Conservation (phyloP, 2,329 filamentous ascomycete genomes). For the Metarhizium rileyi region DNA sequence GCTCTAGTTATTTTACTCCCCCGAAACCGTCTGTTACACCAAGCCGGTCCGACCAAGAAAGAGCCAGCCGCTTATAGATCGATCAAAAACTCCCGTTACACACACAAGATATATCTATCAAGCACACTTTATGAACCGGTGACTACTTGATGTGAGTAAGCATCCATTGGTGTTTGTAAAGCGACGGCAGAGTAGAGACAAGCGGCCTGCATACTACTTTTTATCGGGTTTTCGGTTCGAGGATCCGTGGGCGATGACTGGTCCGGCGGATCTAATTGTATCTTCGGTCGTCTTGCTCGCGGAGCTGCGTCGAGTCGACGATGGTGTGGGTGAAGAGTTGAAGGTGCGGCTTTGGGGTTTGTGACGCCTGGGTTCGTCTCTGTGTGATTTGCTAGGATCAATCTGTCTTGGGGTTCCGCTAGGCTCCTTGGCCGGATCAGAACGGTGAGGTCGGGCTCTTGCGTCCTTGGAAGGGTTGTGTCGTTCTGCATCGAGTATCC, state of each 20-base stretch:
- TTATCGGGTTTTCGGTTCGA: constrained; percentile 1
- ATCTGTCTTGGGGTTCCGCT: background rate
- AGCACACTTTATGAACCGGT: background rate
- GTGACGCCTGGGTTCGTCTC: background rate
- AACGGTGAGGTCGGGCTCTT: background rate
- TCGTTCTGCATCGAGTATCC: background rate
- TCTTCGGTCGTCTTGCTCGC: background rate
- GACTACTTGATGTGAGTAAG: background rate
- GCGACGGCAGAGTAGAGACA: background rate
- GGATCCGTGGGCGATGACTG: constrained; percentile 6
- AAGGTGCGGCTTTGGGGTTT: background rate
- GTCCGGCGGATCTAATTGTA: background rate
- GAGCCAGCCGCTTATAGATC: background rate
- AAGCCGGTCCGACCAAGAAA: background rate
- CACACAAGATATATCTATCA: background rate
- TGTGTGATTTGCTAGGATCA: background rate
- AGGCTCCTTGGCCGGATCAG: background rate
- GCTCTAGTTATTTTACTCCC: background rate
- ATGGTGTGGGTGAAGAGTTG: background rate
- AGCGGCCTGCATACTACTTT: background rate
- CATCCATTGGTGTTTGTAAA: background rate
- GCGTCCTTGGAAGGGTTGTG: background rate
- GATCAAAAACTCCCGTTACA: background rate
- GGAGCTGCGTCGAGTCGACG: background rate
- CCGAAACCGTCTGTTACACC: background rate